These are phyloP conservation scores for Starmerella floris DNA, from an alignment of 805 yeast species.

Conservation along the genomic window DNA sequence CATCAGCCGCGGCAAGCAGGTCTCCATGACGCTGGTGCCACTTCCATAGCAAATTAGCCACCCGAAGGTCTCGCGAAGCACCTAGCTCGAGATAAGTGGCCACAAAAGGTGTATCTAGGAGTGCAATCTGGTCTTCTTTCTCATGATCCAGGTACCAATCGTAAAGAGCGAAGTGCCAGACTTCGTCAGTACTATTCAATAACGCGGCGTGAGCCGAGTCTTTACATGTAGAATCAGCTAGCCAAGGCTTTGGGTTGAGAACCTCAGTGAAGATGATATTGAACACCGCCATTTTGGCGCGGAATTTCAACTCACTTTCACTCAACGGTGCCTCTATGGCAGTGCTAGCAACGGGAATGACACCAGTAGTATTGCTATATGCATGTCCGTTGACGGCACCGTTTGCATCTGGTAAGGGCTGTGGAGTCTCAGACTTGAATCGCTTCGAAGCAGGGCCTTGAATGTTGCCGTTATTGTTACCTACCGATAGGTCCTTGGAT, in stretches of 20 bases:
- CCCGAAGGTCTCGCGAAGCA: conserved; percentile 42
- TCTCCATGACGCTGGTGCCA: conserved; percentile 73
- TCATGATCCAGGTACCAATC: conserved; percentile 82
- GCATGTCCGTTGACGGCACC: background rate
- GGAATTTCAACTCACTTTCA: conserved; percentile 32
- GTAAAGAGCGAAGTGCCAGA: conserved; percentile 84
- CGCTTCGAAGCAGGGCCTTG: background rate
- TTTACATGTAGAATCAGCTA: conserved; percentile 39
- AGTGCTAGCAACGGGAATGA: background rate
- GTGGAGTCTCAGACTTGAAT: background rate
- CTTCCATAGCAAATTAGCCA: conserved; percentile 77
- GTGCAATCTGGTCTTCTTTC: conserved; percentile 60
- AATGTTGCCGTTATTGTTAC: background rate
- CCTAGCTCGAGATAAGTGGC: conserved; percentile 53
- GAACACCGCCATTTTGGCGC: conserved; percentile 47
- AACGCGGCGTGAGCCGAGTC: conserved; percentile 57
- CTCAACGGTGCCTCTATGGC: background rate
- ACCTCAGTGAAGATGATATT: conserved; percentile 56
- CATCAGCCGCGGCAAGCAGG: conserved; percentile 72
- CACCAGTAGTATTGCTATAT: background rate
- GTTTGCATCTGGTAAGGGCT: background rate
- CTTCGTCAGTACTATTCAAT: conserved; percentile 58
- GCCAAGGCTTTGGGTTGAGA: conserved; percentile 45
- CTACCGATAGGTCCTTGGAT: background rate
- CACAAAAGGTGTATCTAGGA: conserved; percentile 69